Conservation (phyloP, 1,139 yeast genomes). For the Debaryomyces fabryi region DNA sequence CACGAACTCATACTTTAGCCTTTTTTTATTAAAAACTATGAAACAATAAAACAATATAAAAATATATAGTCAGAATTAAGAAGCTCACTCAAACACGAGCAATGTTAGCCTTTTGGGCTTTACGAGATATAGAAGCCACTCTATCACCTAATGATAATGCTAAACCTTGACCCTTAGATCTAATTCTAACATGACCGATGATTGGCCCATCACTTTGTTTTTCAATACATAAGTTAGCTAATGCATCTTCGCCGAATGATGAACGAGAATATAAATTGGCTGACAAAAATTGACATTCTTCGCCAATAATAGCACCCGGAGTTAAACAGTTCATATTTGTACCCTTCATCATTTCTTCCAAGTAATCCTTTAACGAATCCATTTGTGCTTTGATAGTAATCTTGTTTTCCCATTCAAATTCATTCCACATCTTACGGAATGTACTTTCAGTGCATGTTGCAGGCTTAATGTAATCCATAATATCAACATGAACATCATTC, state of each 20-base stretch:
- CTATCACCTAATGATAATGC: conserved; percentile 95
- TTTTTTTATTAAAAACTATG: conserved; percentile 3
- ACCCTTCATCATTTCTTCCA: conserved; percentile 74
- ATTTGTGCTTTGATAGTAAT: conserved; percentile 81
- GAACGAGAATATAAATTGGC: conserved; percentile 94
- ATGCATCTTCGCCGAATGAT: conserved; percentile 96
- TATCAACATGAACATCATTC: conserved; percentile 93
- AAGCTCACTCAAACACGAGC: conserved; percentile 22
- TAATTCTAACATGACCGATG: conserved; percentile 92
- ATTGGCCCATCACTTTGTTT: conserved; percentile 74
- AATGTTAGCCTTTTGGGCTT: conserved; percentile 35
- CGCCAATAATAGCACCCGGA: conserved; percentile 83
- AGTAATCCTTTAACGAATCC: conserved; percentile 72
- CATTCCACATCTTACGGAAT: conserved; percentile 99
- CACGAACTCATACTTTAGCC: conserved; percentile 1
- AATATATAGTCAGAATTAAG: conserved; percentile 8
- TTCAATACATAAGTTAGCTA: conserved; percentile 94
- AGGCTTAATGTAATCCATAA: conserved; percentile 97
- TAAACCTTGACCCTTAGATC: conserved; percentile 97
- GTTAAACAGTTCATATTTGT: conserved; percentile 96
- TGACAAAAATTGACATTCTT: conserved; percentile 88
- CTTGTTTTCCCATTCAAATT: conserved; percentile 99
- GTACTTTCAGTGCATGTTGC: conserved; percentile 85
- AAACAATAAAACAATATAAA: conserved; percentile 8
- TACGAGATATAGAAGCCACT: conserved; percentile 77